Percentiles rank a stretch among this genome's conserved stretches.
Conservation (phyloP, 2,329 filamentous ascomycete genomes). For the Aspergillus phoenicis region DNA sequence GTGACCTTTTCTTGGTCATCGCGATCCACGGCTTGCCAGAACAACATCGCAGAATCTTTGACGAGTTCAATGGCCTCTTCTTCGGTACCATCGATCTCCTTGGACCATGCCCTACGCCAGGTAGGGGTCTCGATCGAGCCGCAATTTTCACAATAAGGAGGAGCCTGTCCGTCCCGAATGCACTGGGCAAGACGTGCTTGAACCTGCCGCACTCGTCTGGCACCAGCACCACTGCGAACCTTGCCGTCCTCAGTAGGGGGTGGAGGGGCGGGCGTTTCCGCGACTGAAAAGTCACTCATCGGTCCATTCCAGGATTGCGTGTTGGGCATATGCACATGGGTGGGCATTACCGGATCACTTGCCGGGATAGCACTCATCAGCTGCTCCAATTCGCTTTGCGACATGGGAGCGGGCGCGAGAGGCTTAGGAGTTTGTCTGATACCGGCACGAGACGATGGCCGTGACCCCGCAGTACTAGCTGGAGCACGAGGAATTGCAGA, state of each 20-base stretch:
- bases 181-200: slow-evolving; percentile 58
- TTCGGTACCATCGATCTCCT: slow-evolving; percentile 70
- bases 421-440: slow-evolving; percentile 39
- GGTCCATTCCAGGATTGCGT: slow-evolving; percentile 44
- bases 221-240: slow-evolving; percentile 54
- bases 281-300: slow-evolving; percentile 48
- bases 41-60: slow-evolving; percentile 72
- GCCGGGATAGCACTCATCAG: slow-evolving; percentile 43
- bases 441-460: slow-evolving; percentile 43
- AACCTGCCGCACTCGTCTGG: slow-evolving; percentile 68
- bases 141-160: slow-evolving; percentile 87
- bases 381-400: slow-evolving; percentile 38
- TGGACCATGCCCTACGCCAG: slow-evolving; percentile 92
- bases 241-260: slow-evolving; percentile 36
- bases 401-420: slow-evolving; percentile 41
- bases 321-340: slow-evolving; percentile 15
- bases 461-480: slow-evolving; percentile 32
- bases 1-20: slow-evolving; percentile 65
- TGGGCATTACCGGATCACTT: slow-evolving; percentile 53
- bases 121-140: slow-evolving; percentile 94
- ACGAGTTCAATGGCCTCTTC: slow-evolving; percentile 71
- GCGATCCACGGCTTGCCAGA: slow-evolving; percentile 67
- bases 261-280: slow-evolving; percentile 40
- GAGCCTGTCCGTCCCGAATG: slow-evolving; percentile 79
- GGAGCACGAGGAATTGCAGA: slow-evolving; percentile 31